Evolutionary conservation across 1,284 basidiomycete genomes (phyloP), one percentile per base, ranked within the genome.

Genomic region (Apiotrichum mycotoxinovorans): DNA sequence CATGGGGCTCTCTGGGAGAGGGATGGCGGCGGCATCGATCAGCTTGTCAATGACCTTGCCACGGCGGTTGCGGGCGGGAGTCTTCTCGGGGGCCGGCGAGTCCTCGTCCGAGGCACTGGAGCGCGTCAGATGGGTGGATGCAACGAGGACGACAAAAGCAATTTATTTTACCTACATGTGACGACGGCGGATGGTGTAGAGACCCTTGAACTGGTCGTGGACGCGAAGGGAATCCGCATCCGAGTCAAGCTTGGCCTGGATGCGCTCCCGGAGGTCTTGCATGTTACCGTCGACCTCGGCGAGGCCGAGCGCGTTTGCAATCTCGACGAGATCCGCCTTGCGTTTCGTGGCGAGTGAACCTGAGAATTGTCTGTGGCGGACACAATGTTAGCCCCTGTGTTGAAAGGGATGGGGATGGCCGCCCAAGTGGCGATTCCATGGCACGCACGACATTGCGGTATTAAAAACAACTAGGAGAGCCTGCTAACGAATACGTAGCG

Each of bases 261-360:
- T 73, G 35, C 27, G 55, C 54, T 70, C 66, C 38, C 66, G 61
- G 30, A 73, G 51, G 12, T 70, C 69, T 22, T 64, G 55, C 41
- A 57, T 54, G 48, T 61, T 61, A 42, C 58, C 62, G 1, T 55
- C 60, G 22, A 60, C 46, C 18, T 66, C 63, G 11, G 54, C 37
- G 23, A 74, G 41, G n/a, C 64, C 66, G 11, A 75, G 61, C 1
- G 70, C 69, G 33, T 64, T 44, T 23, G 70, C 71, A 46, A 75
- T 73, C 58, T 76, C 74, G 30, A 69, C 63, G 34, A 75, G 63
- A 8, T 76, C 74, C 26, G 62, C 60, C 58, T 73, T 73, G 41
- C 68, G 66, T 59, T 74, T 74, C n/a, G 41, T 50, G 20, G 52
- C 27, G 22, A 76, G 58, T 1, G 71, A 65, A 22, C 74, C 74